These are phyloP conservation scores for Fusarium compactum DNA, from an alignment of 2,329 filamentous ascomycete species.

Conservation along the genomic window DNA sequence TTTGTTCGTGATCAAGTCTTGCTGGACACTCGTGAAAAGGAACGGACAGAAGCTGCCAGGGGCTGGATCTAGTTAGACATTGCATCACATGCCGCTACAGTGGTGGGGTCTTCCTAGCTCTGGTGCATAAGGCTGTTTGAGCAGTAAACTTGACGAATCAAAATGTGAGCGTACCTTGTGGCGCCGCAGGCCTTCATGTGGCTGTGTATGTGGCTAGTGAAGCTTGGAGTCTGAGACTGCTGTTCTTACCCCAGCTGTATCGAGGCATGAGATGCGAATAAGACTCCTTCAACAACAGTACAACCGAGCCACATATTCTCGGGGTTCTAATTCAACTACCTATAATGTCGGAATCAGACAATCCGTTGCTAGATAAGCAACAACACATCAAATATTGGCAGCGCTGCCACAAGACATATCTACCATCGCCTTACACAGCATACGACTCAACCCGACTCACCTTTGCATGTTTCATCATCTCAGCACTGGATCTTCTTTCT, in stretches of 20 bases:
- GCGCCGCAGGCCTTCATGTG: slow-evolving; percentile 13
- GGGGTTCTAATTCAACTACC: rapidly evolving
- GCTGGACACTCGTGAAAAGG: slow-evolving; percentile 22
- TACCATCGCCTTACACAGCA: slow-evolving; percentile 85
- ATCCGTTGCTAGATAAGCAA: slow-evolving; percentile 65
- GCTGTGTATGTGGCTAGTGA: slow-evolving; percentile 24
- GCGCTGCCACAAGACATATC: slow-evolving; percentile 82
- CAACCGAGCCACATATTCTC: background rate
- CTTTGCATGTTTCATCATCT: slow-evolving; percentile 89
- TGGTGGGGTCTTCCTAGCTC: slow-evolving; percentile 10
- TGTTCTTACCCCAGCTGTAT: slow-evolving; percentile 5
- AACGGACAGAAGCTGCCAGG: slow-evolving; percentile 3
- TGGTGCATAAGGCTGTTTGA: slow-evolving; percentile 3
- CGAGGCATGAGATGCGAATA: background rate
- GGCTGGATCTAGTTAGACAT: slow-evolving; percentile 25
- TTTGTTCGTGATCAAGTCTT: slow-evolving; percentile 20
- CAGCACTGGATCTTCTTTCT: slow-evolving; percentile 84
- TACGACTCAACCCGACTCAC: slow-evolving; percentile 93
- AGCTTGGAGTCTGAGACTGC: slow-evolving; percentile 12
- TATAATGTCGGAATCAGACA: slow-evolving; percentile 34
- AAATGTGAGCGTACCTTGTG: slow-evolving; percentile 17
- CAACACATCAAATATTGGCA: slow-evolving; percentile 93
- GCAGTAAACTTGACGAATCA: slow-evolving; percentile 19
- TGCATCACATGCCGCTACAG: slow-evolving; percentile 37
- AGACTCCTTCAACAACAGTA: background rate